Evolutionary conservation across 192 early-diverging fungal genomes (phyloP).

Genomic region (Coemansia pectinata): DNA sequence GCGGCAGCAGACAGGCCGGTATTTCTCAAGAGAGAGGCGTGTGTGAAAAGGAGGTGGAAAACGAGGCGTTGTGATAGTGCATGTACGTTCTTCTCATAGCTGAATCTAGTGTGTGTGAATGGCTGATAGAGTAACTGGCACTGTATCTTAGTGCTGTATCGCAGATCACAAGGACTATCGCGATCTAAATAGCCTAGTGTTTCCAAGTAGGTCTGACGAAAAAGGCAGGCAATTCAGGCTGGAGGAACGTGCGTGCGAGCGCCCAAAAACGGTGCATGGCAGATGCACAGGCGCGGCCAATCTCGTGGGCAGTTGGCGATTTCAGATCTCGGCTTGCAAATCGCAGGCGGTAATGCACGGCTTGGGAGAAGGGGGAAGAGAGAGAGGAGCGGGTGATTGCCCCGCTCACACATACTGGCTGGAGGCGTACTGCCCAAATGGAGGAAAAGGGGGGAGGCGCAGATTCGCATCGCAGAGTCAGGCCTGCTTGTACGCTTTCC

Average conservation of each 20-base stretch:
- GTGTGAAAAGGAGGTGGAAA: background rate
- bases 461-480: constrained; percentile 5
- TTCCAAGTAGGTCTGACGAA: background rate
- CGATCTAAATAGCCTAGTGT: background rate
- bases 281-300: background rate
- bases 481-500: background rate
- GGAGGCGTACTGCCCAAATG: background rate
- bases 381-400: background rate
- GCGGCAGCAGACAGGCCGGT: background rate
- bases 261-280: background rate
- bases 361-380: background rate
- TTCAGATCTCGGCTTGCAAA: constrained; percentile 5
- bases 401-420: background rate
- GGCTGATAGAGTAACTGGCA: background rate
- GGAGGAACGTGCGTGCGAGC: background rate
- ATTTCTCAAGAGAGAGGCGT: background rate
- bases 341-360: background rate
- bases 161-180: background rate
- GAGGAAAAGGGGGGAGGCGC: background rate
- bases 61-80: background rate
- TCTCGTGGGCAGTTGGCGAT: background rate
- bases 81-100: background rate
- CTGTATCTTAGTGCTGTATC: background rate
- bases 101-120: background rate
- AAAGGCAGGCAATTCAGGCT: background rate